Percentiles rank a stretch among this genome's conserved stretches.
phyloP scores from a whole-genome alignment of 495 filamentous ascomycete species.

The Evernia prunastri region DNA sequence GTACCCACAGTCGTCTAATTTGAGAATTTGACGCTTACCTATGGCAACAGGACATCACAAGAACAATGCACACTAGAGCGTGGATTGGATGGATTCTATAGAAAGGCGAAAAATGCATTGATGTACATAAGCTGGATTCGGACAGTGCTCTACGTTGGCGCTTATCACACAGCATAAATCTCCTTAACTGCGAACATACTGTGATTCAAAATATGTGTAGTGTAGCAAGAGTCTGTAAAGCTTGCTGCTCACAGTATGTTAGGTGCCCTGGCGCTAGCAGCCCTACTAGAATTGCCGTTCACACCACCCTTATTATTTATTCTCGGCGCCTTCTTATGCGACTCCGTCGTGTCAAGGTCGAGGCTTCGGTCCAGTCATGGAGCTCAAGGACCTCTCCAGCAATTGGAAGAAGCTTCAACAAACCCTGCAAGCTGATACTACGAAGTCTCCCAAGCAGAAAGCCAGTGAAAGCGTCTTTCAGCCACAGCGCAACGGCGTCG shows the following conservation, averaged over 20 bases:
- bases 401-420: constrained; percentile 76
- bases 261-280: background rate
- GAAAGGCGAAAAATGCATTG: constrained; percentile 1
- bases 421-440: constrained; percentile 49
- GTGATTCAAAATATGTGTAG: background rate
- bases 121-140: constrained; percentile 19
- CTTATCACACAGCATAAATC: background rate
- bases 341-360: constrained; percentile 2
- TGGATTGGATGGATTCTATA: background rate
- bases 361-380: constrained; percentile 31
- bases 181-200: background rate
- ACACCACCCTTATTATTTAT: too few species aligned
- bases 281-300: constrained; percentile 3
- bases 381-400: constrained; percentile 42
- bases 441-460: constrained; percentile 19
- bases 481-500: constrained; percentile 19
- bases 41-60: constrained; percentile 80
- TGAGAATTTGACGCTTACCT: constrained; percentile 28
- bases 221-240: background rate
- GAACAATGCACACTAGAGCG: constrained; percentile 89
- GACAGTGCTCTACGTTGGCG: background rate
- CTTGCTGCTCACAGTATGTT: background rate
- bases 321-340: too few species aligned
- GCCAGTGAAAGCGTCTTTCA: constrained; percentile 15
- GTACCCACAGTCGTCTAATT: constrained; percentile 31